These are phyloP conservation scores for Tulasnella sp. DNA, from an alignment of 768 basidiomycete genomes.

Conservation along the genomic window DNA sequence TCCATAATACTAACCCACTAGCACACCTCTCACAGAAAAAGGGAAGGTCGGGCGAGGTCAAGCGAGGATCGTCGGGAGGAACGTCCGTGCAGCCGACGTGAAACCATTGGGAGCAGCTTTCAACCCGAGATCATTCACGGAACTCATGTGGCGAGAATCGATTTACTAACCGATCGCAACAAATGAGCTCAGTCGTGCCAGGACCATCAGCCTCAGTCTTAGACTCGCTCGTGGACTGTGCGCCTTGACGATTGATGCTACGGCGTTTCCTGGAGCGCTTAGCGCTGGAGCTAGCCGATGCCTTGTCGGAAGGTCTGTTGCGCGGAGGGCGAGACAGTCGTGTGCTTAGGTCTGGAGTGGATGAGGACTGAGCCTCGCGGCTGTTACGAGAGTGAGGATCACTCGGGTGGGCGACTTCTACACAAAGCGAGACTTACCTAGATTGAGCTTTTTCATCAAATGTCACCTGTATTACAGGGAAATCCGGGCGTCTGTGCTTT, in stretches of 20 bases:
- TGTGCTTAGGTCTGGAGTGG: neutral
- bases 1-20: neutral
- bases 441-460: neutral
- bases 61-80: neutral
- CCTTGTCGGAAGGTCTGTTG: neutral
- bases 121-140: neutral
- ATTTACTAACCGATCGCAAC: neutral
- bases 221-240: neutral
- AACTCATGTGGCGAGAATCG: neutral
- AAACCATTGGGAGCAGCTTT: constrained; percentile 16
- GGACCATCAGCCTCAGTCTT: neutral
- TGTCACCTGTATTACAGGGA: neutral
- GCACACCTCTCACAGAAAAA: neutral
- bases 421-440: neutral
- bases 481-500: neutral
- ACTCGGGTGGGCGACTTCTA: neutral
- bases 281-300: neutral
- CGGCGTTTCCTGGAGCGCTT: neutral
- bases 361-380: neutral
- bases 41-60: neutral
- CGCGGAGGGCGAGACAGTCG: neutral
- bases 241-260: neutral
- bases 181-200: neutral
- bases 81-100: constrained; percentile 2
- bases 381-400: neutral